A percentile compares a stretch with the other conserved stretches of the same genome.
These are phyloP conservation scores for Chaetomium sp. DNA, from an alignment of 2,329 filamentous ascomycete genomes.

Conservation along the genomic window DNA sequence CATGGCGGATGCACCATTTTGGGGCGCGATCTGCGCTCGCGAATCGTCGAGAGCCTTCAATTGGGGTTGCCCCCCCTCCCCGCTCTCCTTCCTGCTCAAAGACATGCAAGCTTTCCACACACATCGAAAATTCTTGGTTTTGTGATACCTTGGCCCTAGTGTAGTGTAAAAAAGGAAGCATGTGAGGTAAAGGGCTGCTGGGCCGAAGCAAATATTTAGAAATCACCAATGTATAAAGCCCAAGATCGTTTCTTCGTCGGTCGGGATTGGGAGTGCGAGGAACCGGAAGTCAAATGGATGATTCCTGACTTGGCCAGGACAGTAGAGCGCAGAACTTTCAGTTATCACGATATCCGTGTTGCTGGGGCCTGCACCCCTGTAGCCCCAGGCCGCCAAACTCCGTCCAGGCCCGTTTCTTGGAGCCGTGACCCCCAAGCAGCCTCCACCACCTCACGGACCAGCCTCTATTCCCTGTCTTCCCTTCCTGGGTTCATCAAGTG, in stretches of 20 bases:
- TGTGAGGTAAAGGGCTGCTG: neutral
- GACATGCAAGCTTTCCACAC: neutral
- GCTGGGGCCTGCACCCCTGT: conserved; percentile 8
- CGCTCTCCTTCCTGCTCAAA: too few species aligned
- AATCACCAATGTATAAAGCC: neutral
- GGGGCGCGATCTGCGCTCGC: conserved; percentile 15
- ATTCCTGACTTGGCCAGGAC: too few species aligned
- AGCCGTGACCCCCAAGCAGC: conserved; percentile 4
- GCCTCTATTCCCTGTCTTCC: conserved; percentile 3
- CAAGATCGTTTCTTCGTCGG: neutral
- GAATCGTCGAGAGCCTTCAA: conserved; percentile 6
- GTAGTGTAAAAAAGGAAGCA: too few species aligned
- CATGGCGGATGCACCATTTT: conserved; percentile 7
- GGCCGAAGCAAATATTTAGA: neutral
- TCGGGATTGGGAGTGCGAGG: too few species aligned
- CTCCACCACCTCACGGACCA: conserved; percentile 11
- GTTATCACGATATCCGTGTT: conserved; percentile 6
- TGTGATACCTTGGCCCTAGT: too few species aligned
- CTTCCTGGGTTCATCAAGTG: neutral
- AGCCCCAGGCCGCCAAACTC: conserved; percentile 10
- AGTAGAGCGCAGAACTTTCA: neutral
- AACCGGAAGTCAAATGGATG: too few species aligned
- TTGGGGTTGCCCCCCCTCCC: neutral
- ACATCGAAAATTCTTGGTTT: neutral
- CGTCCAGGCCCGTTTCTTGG: conserved; percentile 4